Percentiles rank a stretch among this genome's conserved stretches.
phyloP scores from a whole-genome alignment of 495 filamentous ascomycete species.

The Wilcoxina mikolae region DNA sequence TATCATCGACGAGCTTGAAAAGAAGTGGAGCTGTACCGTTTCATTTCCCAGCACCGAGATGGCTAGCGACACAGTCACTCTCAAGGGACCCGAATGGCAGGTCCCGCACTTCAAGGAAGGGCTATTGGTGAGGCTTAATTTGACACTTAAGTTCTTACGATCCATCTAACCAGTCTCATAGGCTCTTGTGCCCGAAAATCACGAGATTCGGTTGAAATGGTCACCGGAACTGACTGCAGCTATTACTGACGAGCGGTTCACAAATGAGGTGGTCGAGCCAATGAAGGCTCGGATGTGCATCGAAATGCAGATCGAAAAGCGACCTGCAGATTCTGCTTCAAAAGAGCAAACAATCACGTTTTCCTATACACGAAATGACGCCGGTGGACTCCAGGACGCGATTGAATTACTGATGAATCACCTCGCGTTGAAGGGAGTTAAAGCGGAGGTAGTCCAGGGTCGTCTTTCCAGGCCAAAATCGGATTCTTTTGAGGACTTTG shows the following conservation, averaged over 20 bases:
- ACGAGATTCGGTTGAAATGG: constrained; percentile 72
- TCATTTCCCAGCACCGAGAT: constrained; percentile 93
- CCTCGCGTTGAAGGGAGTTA: constrained; percentile 68
- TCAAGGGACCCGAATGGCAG: constrained; percentile 93
- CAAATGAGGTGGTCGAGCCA: constrained; percentile 61
- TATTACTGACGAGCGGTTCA: constrained; percentile 63
- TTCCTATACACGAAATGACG: constrained; percentile 90
- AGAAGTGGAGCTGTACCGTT: constrained; percentile 98
- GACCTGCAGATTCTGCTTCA: constrained; percentile 21
- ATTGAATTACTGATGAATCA: constrained; percentile 82
- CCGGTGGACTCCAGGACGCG: constrained; percentile 85
- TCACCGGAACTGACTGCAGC: constrained; percentile 58
- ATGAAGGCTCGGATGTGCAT: constrained; percentile 84
- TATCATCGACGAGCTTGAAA: constrained; percentile 87
- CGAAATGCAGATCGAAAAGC: constrained; percentile 53
- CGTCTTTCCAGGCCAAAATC: constrained; percentile 92
- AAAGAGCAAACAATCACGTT: constrained; percentile 31
- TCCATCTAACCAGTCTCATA: constrained; percentile 29
- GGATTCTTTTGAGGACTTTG: constrained; percentile 91
- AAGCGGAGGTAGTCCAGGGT: constrained; percentile 74
- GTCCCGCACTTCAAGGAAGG: constrained; percentile 90
- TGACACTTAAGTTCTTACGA: background rate
- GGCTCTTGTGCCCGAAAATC: constrained; percentile 93
- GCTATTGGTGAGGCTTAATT: constrained; percentile 50
- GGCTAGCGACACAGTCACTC: constrained; percentile 87